Conservation (phyloP, 169 alveolate species). For the Miamiensis avidus region DNA sequence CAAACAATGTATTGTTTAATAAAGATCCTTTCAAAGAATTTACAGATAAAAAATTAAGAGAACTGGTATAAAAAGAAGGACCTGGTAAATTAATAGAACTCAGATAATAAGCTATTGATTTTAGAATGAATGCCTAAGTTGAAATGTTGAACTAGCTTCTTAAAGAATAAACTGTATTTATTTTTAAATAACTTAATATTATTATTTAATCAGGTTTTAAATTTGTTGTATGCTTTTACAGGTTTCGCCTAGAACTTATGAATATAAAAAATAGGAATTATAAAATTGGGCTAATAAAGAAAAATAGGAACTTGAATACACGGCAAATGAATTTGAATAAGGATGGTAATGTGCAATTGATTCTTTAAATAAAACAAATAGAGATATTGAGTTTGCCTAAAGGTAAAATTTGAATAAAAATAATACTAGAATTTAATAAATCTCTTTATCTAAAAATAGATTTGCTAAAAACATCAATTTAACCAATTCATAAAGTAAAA, state of each 20-base stretch:
- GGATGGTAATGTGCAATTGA: constrained; percentile 1
- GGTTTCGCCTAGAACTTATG: constrained; percentile 30
- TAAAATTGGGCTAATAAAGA: constrained; percentile 19
- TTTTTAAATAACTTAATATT: too few species aligned
- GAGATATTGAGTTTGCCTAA: constrained; percentile 18
- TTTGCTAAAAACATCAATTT: too few species aligned
- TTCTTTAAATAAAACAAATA: constrained; percentile 9
- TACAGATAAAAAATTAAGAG: constrained; percentile 4
- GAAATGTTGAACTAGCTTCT: neutral
- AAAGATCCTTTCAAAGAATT: neutral
- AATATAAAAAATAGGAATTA: constrained; percentile 2
- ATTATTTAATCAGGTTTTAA: neutral
- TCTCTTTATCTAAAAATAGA: too few species aligned
- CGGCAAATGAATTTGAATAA: neutral
- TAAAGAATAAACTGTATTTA: neutral
- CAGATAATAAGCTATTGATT: constrained; percentile 13
- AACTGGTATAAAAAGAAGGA: constrained; percentile 11
- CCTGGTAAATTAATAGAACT: neutral
- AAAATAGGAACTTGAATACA: constrained; percentile 9
- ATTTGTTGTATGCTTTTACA: too few species aligned
- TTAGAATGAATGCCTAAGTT: constrained; percentile 12
- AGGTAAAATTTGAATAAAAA: constrained; percentile 4
- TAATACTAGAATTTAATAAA: too few species aligned
- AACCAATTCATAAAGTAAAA: too few species aligned
- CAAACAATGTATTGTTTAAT: neutral